Percentiles rank a stretch among this genome's conserved stretches.
Conservation (phyloP, 108 stramenopile genomes). For the Schizochytrium sp. region DNA sequence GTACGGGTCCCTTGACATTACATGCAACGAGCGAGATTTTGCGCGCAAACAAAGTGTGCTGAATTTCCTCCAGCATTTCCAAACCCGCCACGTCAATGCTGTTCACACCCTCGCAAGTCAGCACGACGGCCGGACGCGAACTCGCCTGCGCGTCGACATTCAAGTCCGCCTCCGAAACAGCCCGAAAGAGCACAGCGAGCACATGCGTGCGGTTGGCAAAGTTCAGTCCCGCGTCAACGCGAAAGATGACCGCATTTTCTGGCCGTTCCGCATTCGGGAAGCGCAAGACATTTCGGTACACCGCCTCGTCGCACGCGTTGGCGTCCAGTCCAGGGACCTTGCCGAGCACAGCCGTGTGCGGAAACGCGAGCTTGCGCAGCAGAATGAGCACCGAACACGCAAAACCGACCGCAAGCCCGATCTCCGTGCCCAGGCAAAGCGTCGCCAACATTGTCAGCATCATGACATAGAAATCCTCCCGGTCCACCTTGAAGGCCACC, state of each 20-base stretch:
- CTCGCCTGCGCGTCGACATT: background rate
- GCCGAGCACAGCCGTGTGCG: constrained; percentile 58
- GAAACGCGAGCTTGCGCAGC: constrained; percentile 52
- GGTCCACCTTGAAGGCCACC: constrained; percentile 55
- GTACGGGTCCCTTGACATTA: background rate
- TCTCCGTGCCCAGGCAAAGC: constrained; percentile 58
- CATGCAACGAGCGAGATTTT: background rate
- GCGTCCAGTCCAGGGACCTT: constrained; percentile 39
- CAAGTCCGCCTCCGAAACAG: background rate
- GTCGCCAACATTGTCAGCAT: constrained; percentile 50
- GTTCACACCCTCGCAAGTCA: background rate
- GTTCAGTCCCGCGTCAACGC: constrained; percentile 58
- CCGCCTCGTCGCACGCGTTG: background rate
- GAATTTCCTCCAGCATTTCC: background rate
- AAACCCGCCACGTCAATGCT: background rate
- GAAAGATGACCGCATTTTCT: constrained; percentile 49
- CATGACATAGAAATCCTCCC: constrained; percentile 58
- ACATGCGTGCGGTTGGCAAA: constrained; percentile 57
- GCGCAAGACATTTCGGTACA: constrained; percentile 56
- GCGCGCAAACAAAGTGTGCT: background rate
- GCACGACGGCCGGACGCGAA: background rate
- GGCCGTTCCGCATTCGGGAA: constrained; percentile 46
- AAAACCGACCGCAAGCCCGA: constrained; percentile 57
- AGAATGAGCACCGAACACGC: constrained; percentile 51
- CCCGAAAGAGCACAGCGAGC: constrained; percentile 32